A percentile compares a stretch with the other conserved stretches of the same genome.
Conservation (phyloP, 1,139 yeast genomes). For the Saccharomycopsis crataegensis region DNA sequence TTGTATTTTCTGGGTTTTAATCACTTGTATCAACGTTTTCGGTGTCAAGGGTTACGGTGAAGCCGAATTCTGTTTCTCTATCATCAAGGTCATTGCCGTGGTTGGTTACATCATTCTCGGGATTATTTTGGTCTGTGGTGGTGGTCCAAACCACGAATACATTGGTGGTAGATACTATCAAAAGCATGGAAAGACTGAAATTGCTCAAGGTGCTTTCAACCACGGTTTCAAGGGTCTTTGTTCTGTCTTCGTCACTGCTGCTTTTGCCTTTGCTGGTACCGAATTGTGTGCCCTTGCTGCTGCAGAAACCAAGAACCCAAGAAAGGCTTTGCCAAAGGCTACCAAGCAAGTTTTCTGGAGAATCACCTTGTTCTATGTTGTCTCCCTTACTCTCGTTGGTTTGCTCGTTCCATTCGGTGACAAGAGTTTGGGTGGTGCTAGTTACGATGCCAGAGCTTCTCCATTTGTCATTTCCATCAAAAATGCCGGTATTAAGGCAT, state of each 20-base stretch:
- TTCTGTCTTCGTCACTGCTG: conserved; percentile 47
- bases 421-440: conserved; percentile 39
- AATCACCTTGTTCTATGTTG: conserved; percentile 56
- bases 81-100: conserved; percentile 54
- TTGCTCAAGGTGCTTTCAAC: conserved; percentile 54
- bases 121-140: no score
- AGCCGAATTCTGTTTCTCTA: conserved; percentile 55
- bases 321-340: conserved; percentile 61
- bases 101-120: conserved; percentile 66
- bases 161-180: no score
- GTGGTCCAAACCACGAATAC: no score
- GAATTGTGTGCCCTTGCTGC: conserved; percentile 83
- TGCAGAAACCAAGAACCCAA: conserved; percentile 77
- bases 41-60: conserved; percentile 61
- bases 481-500: conserved; percentile 40
- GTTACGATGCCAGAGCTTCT: conserved; percentile 45
- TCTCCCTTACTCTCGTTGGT: conserved; percentile 56
- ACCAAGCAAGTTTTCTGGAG: conserved; percentile 77
- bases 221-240: conserved; percentile 53
- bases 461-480: conserved; percentile 46
- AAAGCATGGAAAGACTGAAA: no score
- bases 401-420: conserved; percentile 62
- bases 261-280: conserved; percentile 54
- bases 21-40: conserved; percentile 47
- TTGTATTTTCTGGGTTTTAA: conserved; percentile 49